Conservation (phyloP, 345 rosid species). For the Salix viminalis region DNA sequence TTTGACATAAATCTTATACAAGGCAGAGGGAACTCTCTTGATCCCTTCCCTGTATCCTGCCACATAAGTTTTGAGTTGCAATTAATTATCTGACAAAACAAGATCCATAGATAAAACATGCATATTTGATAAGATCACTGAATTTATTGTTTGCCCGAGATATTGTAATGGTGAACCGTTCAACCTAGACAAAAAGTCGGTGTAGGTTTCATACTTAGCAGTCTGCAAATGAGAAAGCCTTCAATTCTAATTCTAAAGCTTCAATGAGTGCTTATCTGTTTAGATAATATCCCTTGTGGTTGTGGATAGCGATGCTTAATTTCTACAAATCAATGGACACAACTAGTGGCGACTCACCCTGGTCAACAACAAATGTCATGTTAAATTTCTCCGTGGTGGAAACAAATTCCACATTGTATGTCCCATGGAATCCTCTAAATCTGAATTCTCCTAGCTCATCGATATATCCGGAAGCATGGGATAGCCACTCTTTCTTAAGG, state of each 20-base stretch:
- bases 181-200: not conserved
- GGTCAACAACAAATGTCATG: slow-evolving; percentile 20
- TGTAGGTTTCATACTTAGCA: not conserved
- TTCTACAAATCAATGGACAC: slow-evolving; percentile 20
- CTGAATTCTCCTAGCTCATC: slow-evolving; percentile 16
- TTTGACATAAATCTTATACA: no score
- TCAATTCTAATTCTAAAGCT: not conserved
- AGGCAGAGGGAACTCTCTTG: no score
- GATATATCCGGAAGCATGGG: slow-evolving; percentile 4
- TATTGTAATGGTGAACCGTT: not conserved
- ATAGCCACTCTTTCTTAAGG: slow-evolving; percentile 23
- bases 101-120: not conserved
- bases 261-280: no score
- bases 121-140: not conserved
- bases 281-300: no score
- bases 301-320: not conserved
- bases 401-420: slow-evolving; percentile 12
- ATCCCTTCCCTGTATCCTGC: no score
- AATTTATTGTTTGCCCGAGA: not conserved
- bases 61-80: no score
- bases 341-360: slow-evolving; percentile 11
- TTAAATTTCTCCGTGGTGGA: slow-evolving; percentile 3
- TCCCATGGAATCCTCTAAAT: slow-evolving; percentile 31
- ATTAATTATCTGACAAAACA: no score
- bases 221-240: not conserved